Evolutionary conservation across 2,329 filamentous ascomycete species (phyloP), one percentile per base, ranked within the genome.

Genomic region (Botrytis porri): DNA sequence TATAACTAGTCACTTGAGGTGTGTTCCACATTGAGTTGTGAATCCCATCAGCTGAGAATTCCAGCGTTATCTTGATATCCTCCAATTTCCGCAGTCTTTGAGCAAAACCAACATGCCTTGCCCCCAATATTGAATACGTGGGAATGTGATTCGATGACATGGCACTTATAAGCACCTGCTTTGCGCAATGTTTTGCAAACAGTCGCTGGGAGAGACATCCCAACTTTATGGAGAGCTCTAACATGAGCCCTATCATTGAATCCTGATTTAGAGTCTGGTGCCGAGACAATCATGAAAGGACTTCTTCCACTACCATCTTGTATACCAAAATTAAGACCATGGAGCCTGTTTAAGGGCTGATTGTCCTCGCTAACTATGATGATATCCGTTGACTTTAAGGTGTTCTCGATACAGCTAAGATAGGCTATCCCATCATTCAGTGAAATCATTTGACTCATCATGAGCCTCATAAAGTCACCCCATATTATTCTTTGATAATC

Each of bases 381-480:
- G 12, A 35, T 60, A 12, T 57, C 22, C 10, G 66, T 69, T 32
- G 51, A 57, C 57, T 69, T 60, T 4, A n/a, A 59, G 20, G 22
- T 37, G 10, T 71, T 71, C 45, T 25, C 14, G 29, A 71, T 6
- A 35, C 39, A 18, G 2, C 60, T 45, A 20, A 71, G 69, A 64
- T 65, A 71, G 8, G 69, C 69, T 64, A 71, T 54, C 8, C 59
- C 60, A 41, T 71, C 69, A 35, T 65, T 64, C 45, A 57, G 25
- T 14, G 69, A 20, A 66, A 66, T 32, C 65, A 65, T 73, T 51
- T 62, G 57, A 65, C 65, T 60, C 57, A 57, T 70, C 32, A 57
- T 48, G 14, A 73, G 66, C 25, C 62, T 48, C 66, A 73, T 73
- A 9, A 70, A 70, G 9, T 70, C 71, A 5, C 39, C 71, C 71